A percentile compares a stretch with the other conserved stretches of the same genome.
Evolutionary conservation across 1,284 basidiomycete species (phyloP).

Genomic region (Irpex rosettiformis): DNA sequence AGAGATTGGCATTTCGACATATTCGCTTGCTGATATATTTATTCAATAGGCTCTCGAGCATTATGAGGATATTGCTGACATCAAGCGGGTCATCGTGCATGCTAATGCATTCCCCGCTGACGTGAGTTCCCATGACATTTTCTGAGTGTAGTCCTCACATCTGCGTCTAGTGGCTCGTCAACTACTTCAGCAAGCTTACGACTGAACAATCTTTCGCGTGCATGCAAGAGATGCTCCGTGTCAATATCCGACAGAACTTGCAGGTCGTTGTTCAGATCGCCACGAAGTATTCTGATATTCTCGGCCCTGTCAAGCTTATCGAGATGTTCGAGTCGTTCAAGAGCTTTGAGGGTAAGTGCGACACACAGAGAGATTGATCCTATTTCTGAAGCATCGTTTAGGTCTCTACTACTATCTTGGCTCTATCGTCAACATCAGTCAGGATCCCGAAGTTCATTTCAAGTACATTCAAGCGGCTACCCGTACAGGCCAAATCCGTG

Average conservation of each 20-base stretch:
- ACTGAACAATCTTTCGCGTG: slow-evolving; percentile 99
- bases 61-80: slow-evolving; percentile 96
- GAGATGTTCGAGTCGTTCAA: slow-evolving; percentile 99
- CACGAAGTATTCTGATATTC: slow-evolving; percentile 98
- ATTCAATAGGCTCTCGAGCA: slow-evolving; percentile 87
- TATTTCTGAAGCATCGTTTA: slow-evolving; percentile 23
- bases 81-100: slow-evolving; percentile 98
- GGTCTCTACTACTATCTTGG: slow-evolving; percentile 98
- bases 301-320: slow-evolving; percentile 96
- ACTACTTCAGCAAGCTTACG: slow-evolving; percentile 96
- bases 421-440: slow-evolving; percentile 94
- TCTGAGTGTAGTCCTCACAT: slow-evolving; percentile 2
- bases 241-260: slow-evolving; percentile 98
- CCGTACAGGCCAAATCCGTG: slow-evolving; percentile 96
- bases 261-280: slow-evolving; percentile 98
- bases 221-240: slow-evolving; percentile 94
- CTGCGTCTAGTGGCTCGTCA: slow-evolving; percentile 82
- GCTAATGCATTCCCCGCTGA: slow-evolving; percentile 86
- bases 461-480: slow-evolving; percentile 99
- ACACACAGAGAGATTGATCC: not conserved
- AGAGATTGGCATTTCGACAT: slow-evolving; percentile 22
- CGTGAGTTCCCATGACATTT: slow-evolving; percentile 35
- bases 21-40: slow-evolving; percentile 10
- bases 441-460: slow-evolving; percentile 98
- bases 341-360: slow-evolving; percentile 79